A percentile compares a stretch with the other conserved stretches of the same genome.
phyloP scores from a whole-genome alignment of 352 stramenopile species.

The Phytophthora pini region DNA sequence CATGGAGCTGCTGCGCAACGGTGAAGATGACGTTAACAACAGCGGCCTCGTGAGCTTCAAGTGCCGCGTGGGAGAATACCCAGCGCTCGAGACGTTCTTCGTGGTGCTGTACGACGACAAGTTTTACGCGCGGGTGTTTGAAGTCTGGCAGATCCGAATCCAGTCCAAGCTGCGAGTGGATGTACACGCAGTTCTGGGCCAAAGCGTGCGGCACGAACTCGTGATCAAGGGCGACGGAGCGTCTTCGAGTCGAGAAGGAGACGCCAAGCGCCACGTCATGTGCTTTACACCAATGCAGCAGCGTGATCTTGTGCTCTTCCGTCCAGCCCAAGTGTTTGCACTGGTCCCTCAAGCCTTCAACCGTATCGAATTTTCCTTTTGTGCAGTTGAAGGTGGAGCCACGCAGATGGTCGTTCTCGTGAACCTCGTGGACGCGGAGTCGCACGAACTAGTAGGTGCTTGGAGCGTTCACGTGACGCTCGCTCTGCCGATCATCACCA shows the following conservation, averaged over 20 bases:
- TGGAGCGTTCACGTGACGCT: slow-evolving; percentile 90
- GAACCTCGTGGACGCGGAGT: slow-evolving; percentile 92
- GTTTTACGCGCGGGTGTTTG: slow-evolving; percentile 78
- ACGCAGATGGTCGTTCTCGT: slow-evolving; percentile 58
- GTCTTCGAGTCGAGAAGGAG: slow-evolving; percentile 19
- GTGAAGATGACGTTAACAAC: slow-evolving; percentile 22
- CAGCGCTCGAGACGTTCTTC: slow-evolving; percentile 90
- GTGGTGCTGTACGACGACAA: slow-evolving; percentile 90
- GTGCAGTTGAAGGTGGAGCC: slow-evolving; percentile 45
- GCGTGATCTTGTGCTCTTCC: slow-evolving; percentile 67
- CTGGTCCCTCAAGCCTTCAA: slow-evolving; percentile 93
- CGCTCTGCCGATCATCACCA: slow-evolving; percentile 84
- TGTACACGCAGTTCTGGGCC: slow-evolving; percentile 86
- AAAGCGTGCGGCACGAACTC: slow-evolving; percentile 86
- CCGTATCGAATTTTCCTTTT: slow-evolving; percentile 86
- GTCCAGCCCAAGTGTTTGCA: slow-evolving; percentile 82
- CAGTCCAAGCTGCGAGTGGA: slow-evolving; percentile 85
- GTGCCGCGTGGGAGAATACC: slow-evolving; percentile 88
- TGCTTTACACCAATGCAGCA: slow-evolving; percentile 64
- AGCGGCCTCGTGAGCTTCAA: slow-evolving; percentile 62
- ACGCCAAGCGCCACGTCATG: slow-evolving; percentile 41
- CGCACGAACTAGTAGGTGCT: slow-evolving; percentile 86
- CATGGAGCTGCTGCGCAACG: slow-evolving; percentile 44
- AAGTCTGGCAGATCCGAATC: slow-evolving; percentile 87
- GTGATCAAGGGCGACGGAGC: slow-evolving; percentile 87